Evolutionary conservation across 345 rosid genomes (phyloP).

Genomic region (Brassica nigra): DNA sequence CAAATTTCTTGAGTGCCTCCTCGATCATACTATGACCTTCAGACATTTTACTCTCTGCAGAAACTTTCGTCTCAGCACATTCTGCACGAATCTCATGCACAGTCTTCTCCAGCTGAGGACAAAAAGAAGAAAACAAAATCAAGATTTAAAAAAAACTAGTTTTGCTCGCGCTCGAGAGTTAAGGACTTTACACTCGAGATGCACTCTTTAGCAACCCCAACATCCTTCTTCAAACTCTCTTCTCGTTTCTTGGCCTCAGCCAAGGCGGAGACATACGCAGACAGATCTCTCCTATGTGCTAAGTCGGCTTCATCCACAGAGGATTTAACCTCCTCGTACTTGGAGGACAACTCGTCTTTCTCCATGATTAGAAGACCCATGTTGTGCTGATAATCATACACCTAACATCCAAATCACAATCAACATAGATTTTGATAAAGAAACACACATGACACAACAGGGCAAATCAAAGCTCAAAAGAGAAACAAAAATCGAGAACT

Average conservation of each 20-base stretch:
- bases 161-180: background rate
- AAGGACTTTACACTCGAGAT: conserved; percentile 69
- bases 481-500: conserved; percentile 34
- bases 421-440: background rate
- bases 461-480: conserved; percentile 19
- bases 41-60: conserved; percentile 65
- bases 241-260: conserved; percentile 82
- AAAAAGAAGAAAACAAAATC: conserved; percentile 4
- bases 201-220: conserved; percentile 86
- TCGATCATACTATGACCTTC: conserved; percentile 72
- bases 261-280: conserved; percentile 62
- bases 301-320: conserved; percentile 69
- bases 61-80: conserved; percentile 86
- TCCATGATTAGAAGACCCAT: conserved; percentile 92
- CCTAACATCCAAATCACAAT: conserved; percentile 44
- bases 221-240: conserved; percentile 76
- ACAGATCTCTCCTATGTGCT: conserved; percentile 59
- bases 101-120: conserved; percentile 76
- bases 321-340: conserved; percentile 65
- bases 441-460: too few species aligned
- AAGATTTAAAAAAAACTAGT: background rate
- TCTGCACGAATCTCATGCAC: conserved; percentile 97
- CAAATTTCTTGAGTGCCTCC: conserved; percentile 64
- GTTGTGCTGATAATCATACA: conserved; percentile 88
- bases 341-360: conserved; percentile 62